phyloP scores from a whole-genome alignment of 116 monocot genomes.

The Phalaenopsis hybrid region DNA sequence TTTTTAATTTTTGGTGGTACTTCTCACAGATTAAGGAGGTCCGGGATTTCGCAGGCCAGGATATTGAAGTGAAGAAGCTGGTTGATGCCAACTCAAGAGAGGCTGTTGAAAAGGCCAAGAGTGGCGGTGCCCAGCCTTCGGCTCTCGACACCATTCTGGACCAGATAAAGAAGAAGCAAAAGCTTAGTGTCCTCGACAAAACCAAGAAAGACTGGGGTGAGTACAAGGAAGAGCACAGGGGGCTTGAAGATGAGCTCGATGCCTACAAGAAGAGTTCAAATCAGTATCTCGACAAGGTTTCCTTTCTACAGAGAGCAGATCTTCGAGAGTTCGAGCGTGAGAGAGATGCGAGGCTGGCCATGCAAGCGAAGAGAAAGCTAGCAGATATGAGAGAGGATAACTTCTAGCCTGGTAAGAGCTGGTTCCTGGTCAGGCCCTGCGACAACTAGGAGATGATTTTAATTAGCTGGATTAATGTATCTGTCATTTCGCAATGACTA shows the following conservation, averaged over 20 bases:
- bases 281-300: conserved; percentile 83
- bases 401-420: no score
- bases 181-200: conserved; percentile 93
- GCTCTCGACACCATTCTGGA: conserved; percentile 76
- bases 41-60: conserved; percentile 89
- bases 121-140: conserved; percentile 20
- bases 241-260: conserved; percentile 74
- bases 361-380: conserved; percentile 56
- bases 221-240: conserved; percentile 83
- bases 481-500: no score
- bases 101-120: conserved; percentile 66
- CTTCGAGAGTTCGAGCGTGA: conserved; percentile 83
- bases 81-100: conserved; percentile 82
- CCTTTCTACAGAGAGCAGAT: conserved; percentile 87
- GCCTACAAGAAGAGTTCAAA: conserved; percentile 96
- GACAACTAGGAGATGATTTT: no score
- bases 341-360: conserved; percentile 69
- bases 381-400: conserved; percentile 51
- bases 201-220: conserved; percentile 97
- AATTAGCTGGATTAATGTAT: no score
- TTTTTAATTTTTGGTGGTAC: background rate
- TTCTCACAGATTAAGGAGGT: conserved; percentile 66
- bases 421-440: no score
- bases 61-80: conserved; percentile 76
- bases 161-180: conserved; percentile 95